Evolutionary conservation across 1,139 yeast genomes (phyloP).

Genomic region (Geotrichum carabidarum): DNA sequence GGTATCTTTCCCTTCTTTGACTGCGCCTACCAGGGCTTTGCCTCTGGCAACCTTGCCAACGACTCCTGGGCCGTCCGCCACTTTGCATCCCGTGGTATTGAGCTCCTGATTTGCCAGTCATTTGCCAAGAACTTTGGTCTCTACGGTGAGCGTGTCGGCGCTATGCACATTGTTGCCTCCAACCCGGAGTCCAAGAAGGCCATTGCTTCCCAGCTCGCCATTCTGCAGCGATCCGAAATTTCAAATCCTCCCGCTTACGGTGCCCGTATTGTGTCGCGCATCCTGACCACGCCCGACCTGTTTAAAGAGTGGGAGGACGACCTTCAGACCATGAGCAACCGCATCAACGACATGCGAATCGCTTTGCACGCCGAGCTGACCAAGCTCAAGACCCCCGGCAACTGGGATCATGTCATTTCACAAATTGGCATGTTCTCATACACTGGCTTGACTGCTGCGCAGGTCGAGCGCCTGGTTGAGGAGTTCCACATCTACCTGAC

Average conservation of each 20-base stretch:
- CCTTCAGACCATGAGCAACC: conserved; percentile 67
- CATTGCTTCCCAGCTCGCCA: conserved; percentile 73
- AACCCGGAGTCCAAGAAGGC: conserved; percentile 35
- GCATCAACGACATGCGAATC: conserved; percentile 69
- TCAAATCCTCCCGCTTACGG: conserved; percentile 96
- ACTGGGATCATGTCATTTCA: conserved; percentile 80
- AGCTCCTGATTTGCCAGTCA: conserved; percentile 75
- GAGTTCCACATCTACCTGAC: conserved; percentile 80
- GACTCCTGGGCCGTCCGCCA: conserved; percentile 50
- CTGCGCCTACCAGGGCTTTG: conserved; percentile 92
- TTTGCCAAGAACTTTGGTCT: conserved; percentile 97
- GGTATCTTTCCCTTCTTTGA: conserved; percentile 73
- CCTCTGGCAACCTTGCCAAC: conserved; percentile 58
- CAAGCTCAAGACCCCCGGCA: conserved; percentile 53
- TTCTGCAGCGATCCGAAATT: conserved; percentile 76
- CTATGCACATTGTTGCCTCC: conserved; percentile 53
- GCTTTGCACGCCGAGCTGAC: conserved; percentile 47
- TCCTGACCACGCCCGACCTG: conserved; percentile 58
- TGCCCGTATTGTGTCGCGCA: conserved; percentile 75
- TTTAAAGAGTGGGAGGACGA: conserved; percentile 73
- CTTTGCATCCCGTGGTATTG: conserved; percentile 43
- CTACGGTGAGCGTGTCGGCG: conserved; percentile 93
- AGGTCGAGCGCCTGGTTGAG: conserved; percentile 63
- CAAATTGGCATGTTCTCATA: conserved; percentile 97
- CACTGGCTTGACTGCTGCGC: conserved; percentile 71